Conservation (phyloP, 2,329 filamentous ascomycete genomes). For the Fulvia fulva region DNA sequence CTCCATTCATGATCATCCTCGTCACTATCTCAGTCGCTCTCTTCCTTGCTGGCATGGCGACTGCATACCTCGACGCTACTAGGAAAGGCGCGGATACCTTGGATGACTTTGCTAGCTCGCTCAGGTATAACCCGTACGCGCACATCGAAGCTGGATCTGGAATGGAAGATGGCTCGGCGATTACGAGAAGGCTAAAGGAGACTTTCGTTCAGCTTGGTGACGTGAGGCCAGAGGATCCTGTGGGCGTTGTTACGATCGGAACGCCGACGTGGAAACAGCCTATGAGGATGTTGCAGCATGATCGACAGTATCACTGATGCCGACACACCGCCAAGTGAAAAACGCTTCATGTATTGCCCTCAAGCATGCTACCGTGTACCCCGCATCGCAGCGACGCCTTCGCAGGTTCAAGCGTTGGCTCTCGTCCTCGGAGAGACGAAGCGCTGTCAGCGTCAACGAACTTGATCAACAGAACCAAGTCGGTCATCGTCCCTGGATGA, state of each 20-base stretch:
- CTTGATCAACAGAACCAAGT: too few species aligned
- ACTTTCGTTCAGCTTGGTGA: constrained; percentile 17
- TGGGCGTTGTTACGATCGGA: constrained; percentile 15
- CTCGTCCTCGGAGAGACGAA: too few species aligned
- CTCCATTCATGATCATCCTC: constrained; percentile 7
- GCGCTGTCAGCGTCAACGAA: too few species aligned
- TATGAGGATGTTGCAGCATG: constrained; percentile 1
- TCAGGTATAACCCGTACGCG: constrained; percentile 14
- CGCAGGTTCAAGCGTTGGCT: too few species aligned
- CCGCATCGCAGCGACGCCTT: too few species aligned
- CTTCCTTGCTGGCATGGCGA: constrained; percentile 10
- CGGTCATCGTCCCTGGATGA: not conserved
- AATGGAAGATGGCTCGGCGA: constrained; percentile 14
- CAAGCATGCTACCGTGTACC: too few species aligned
- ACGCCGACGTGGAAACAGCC: constrained; percentile 8
- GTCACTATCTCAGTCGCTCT: constrained; percentile 10
- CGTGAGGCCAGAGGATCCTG: constrained; percentile 12
- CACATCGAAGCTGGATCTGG: constrained; percentile 6
- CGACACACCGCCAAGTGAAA: not conserved
- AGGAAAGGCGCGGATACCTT: constrained; percentile 16
- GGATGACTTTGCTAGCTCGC: constrained; percentile 15
- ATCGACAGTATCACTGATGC: not conserved
- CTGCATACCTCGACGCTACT: constrained; percentile 14
- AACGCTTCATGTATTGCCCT: too few species aligned
- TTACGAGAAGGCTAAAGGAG: constrained; percentile 5